These are phyloP conservation scores for Cucumis cinereus DNA, from an alignment of 306 rosid genomes.

Conservation along the genomic window DNA sequence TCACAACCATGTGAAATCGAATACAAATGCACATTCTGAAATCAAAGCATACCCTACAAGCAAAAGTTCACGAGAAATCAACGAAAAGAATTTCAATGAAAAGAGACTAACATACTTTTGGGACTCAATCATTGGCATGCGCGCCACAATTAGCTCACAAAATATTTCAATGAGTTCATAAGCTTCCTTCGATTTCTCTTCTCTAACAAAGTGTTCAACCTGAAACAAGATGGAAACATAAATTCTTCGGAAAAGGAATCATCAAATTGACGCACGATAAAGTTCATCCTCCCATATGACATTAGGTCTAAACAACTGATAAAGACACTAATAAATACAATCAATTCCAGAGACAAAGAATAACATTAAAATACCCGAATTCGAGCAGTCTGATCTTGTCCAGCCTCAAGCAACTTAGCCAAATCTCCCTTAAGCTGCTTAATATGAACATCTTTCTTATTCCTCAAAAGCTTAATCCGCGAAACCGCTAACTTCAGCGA, in stretches of 20 bases:
- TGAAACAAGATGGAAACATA: constrained; percentile 17
- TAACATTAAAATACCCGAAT: constrained; percentile 8
- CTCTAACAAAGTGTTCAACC: constrained; percentile 94
- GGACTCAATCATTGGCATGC: constrained; percentile 79
- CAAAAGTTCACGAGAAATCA: not conserved
- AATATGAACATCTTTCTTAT: constrained; percentile 62
- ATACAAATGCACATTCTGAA: not conserved
- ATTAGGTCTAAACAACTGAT: not conserved
- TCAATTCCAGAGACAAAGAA: not conserved
- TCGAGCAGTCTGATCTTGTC: constrained; percentile 76
- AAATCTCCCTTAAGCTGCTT: constrained; percentile 64
- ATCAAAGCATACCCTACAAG: not conserved
- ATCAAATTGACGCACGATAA: not conserved
- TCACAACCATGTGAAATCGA: not conserved
- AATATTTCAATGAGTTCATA: constrained; percentile 79
- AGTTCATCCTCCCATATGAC: not conserved
- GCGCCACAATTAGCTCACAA: constrained; percentile 80
- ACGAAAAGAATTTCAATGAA: not conserved
- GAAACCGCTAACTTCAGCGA: constrained; percentile 73
- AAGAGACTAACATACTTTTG: constrained; percentile 55
- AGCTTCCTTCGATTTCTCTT: constrained; percentile 83
- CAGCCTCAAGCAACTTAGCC: constrained; percentile 69
- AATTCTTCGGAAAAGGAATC: constrained; percentile 3
- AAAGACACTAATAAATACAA: not conserved
- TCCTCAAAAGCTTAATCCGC: constrained; percentile 72